A percentile compares a stretch with the other conserved stretches of the same genome.
Evolutionary conservation across 2,329 filamentous ascomycete genomes (phyloP).

Genomic region (Aspergillus ustus): DNA sequence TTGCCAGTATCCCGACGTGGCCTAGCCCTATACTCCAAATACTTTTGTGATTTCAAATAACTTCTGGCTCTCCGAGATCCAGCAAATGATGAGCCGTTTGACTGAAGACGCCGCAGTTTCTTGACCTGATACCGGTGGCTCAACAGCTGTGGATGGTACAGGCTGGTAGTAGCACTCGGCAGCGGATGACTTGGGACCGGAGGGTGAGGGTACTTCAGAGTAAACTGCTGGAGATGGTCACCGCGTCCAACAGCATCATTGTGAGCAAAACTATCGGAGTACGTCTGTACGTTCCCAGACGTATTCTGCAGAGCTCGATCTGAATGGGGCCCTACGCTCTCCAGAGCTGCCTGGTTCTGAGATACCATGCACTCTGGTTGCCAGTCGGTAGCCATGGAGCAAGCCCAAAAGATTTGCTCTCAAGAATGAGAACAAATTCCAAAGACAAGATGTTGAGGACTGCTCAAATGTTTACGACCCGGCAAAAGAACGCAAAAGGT

Average conservation of each 20-base stretch:
- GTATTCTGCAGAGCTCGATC: slow-evolving; percentile 47
- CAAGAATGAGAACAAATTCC: slow-evolving; percentile 50
- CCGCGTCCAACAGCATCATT: slow-evolving; percentile 35
- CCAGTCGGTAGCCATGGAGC: slow-evolving; percentile 47
- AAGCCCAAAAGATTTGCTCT: slow-evolving; percentile 38
- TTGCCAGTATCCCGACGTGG: slow-evolving; percentile 50
- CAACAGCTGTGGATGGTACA: slow-evolving; percentile 35
- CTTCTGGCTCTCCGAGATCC: slow-evolving; percentile 36
- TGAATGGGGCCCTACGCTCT: slow-evolving; percentile 40
- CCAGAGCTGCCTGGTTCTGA: slow-evolving; percentile 43
- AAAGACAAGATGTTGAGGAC: slow-evolving; percentile 37
- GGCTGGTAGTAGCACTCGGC: slow-evolving; percentile 25
- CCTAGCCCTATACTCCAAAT: slow-evolving; percentile 49
- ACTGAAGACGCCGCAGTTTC: slow-evolving; percentile 42
- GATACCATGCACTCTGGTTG: slow-evolving; percentile 45
- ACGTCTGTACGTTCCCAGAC: slow-evolving; percentile 50
- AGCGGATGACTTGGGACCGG: slow-evolving; percentile 33
- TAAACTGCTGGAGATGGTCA: slow-evolving; percentile 41
- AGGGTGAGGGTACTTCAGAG: slow-evolving; percentile 42
- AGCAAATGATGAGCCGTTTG: slow-evolving; percentile 33
- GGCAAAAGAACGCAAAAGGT: slow-evolving; percentile 42
- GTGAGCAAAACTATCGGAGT: slow-evolving; percentile 40
- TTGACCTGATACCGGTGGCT: slow-evolving; percentile 39
- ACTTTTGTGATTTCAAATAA: slow-evolving; percentile 46
- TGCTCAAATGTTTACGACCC: slow-evolving; percentile 43